Percentiles rank a stretch among this genome's conserved stretches.
Evolutionary conservation across 2,329 filamentous ascomycete species (phyloP).

Genomic region (Davidsoniella australis): DNA sequence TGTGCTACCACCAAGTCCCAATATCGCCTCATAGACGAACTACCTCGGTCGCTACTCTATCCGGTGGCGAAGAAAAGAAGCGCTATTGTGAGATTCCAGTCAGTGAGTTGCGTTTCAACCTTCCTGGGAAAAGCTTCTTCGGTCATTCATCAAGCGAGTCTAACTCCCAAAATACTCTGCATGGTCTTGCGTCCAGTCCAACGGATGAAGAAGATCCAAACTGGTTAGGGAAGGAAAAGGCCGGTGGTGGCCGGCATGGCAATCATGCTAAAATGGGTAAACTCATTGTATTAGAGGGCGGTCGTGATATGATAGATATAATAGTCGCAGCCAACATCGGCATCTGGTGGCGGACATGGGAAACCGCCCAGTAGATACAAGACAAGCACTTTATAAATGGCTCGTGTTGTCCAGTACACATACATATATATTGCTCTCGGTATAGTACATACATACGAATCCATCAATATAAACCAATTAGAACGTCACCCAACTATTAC

Average conservation of each 20-base stretch:
- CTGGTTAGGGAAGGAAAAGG: constrained; percentile 71
- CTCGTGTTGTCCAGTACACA: too few relatives aligned
- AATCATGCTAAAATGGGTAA: constrained; percentile 88
- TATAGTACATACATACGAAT: too few relatives aligned
- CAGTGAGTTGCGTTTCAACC: constrained; percentile 80
- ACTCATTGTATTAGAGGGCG: constrained; percentile 74
- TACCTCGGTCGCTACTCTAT: constrained; percentile 17
- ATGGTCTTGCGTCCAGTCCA: constrained; percentile 20
- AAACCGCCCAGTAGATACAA: constrained; percentile 26
- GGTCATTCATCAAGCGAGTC: constrained; percentile 22
- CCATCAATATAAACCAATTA: too few relatives aligned
- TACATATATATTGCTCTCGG: too few relatives aligned
- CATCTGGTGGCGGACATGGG: constrained; percentile 85
- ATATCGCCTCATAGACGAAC: constrained; percentile 18
- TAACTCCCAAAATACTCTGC: not conserved
- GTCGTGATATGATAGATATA: constrained; percentile 88
- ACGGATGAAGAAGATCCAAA: constrained; percentile 28
- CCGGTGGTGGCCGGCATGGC: constrained; percentile 71
- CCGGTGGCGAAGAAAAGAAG: constrained; percentile 12
- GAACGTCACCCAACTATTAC: too few relatives aligned
- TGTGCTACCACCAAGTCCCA: constrained; percentile 55
- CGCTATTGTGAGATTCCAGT: constrained; percentile 26
- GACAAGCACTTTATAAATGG: too few relatives aligned
- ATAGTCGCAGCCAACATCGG: constrained; percentile 82
- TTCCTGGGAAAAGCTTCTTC: constrained; percentile 44